Evolutionary conservation across 192 early-diverging fungal genomes (phyloP).

Genomic region (Thamnidium elegans): DNA sequence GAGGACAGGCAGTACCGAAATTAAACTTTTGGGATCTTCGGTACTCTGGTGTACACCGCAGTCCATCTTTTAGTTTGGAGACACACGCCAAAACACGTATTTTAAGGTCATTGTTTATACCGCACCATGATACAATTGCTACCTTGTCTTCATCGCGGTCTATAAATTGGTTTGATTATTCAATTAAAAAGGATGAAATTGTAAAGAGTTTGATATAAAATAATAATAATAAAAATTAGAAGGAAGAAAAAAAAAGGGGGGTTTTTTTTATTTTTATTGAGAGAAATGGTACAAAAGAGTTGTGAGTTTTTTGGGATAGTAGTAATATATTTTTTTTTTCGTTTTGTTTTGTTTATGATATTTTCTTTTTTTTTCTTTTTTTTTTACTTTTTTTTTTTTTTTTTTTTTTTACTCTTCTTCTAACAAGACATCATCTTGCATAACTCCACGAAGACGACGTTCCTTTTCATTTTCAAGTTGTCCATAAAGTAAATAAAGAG

Average conservation of each 20-base stretch:
- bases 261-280: neutral
- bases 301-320: neutral
- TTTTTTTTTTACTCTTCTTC: conserved; percentile 22
- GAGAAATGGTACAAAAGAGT: conserved; percentile 1
- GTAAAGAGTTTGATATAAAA: neutral
- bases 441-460: conserved; percentile 57
- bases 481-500: conserved; percentile 86
- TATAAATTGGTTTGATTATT: conserved; percentile 17
- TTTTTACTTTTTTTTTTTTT: neutral
- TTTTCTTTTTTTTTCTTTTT: neutral
- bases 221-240: neutral
- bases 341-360: neutral
- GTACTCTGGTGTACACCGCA: neutral
- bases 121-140: neutral
- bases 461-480: conserved; percentile 88
- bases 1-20: conserved; percentile 6
- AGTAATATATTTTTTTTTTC: neutral
- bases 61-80: neutral
- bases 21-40: conserved; percentile 22
- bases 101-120: conserved; percentile 2
- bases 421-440: conserved; percentile 26
- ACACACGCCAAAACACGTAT: neutral
- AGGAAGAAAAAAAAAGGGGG: neutral
- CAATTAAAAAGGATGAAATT: neutral
- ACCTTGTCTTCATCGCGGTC: neutral